Percentiles rank a stretch among this genome's conserved stretches.
These are phyloP conservation scores for Claviceps sp. DNA, from an alignment of 2,329 filamentous ascomycete genomes.

Conservation along the genomic window DNA sequence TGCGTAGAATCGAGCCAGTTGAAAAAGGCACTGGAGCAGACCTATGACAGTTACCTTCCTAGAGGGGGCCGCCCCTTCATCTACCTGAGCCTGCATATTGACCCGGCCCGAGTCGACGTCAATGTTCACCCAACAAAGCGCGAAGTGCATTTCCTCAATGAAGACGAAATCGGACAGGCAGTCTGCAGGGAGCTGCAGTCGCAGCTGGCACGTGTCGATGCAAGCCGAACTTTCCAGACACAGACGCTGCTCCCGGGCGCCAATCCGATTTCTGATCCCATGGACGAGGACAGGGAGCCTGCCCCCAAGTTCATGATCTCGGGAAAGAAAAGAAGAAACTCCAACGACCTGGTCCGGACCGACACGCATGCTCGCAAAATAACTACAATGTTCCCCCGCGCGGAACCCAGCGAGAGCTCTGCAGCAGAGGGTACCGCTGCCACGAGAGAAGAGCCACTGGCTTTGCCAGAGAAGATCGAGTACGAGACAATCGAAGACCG, in stretches of 20 bases:
- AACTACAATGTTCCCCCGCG: conserved; percentile 75
- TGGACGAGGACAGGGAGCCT: conserved; percentile 15
- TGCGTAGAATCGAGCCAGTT: conserved; percentile 81
- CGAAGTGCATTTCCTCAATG: conserved; percentile 93
- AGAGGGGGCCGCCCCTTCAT: conserved; percentile 91
- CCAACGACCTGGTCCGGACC: conserved; percentile 77
- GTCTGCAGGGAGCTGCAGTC: conserved; percentile 70
- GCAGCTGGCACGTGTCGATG: conserved; percentile 75
- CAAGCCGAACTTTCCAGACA: conserved; percentile 85
- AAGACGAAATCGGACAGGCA: conserved; percentile 84
- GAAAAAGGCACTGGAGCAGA: conserved; percentile 83
- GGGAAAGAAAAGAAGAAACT: conserved; percentile 27
- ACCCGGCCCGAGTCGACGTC: conserved; percentile 84
- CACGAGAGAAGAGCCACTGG: conserved; percentile 20
- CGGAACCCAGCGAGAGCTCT: conserved; percentile 22
- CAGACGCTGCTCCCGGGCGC: conserved; percentile 75
- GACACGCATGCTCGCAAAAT: conserved; percentile 87
- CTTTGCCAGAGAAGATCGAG: conserved; percentile 37
- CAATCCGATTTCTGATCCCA: conserved; percentile 13
- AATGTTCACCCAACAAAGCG: conserved; percentile 96
- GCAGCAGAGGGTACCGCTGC: not conserved
- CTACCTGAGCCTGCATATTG: conserved; percentile 85
- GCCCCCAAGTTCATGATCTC: conserved; percentile 22
- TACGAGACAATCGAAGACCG: conserved; percentile 58
- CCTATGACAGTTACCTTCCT: conserved; percentile 73